A percentile compares a stretch with the other conserved stretches of the same genome.
Evolutionary conservation across 2,329 filamentous ascomycete genomes (phyloP).

Genomic region (Xylariaceae sp.): DNA sequence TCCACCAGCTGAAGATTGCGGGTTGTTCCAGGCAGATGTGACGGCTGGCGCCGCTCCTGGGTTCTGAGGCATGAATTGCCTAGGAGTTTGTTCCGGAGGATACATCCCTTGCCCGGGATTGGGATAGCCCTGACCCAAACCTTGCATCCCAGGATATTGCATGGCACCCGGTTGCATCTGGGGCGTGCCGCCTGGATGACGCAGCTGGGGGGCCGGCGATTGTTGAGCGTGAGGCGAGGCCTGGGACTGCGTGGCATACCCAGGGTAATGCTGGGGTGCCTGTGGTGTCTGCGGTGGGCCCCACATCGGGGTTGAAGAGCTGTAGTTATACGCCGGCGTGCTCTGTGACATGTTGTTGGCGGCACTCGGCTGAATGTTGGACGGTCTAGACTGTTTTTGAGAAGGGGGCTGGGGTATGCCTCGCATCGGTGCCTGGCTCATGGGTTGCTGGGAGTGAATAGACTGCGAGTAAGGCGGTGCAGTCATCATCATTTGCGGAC

Average conservation of each 20-base stretch:
- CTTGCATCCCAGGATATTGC: conserved; percentile 66
- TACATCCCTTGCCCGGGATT: conserved; percentile 62
- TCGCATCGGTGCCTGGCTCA: conserved; percentile 73
- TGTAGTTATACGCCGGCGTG: conserved; percentile 64
- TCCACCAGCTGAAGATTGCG: conserved; percentile 63
- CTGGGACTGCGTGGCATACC: conserved; percentile 56
- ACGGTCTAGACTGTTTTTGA: conserved; percentile 69
- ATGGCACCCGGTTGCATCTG: conserved; percentile 60
- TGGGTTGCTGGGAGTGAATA: conserved; percentile 69
- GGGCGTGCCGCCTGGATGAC: conserved; percentile 55
- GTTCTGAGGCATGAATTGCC: conserved; percentile 70
- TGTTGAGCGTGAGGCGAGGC: conserved; percentile 54
- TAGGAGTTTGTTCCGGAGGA: conserved; percentile 63
- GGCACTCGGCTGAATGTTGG: conserved; percentile 59
- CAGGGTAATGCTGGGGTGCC: conserved; percentile 59
- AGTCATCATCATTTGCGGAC: conserved; percentile 68
- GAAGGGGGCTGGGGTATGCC: conserved; percentile 63
- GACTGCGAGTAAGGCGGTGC: conserved; percentile 70
- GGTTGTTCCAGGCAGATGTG: conserved; percentile 58
- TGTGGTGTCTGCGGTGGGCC: conserved; percentile 62
- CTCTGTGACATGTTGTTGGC: conserved; percentile 55
- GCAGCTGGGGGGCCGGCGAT: conserved; percentile 62
- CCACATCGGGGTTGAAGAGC: conserved; percentile 65
- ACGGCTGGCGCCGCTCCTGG: conserved; percentile 53
- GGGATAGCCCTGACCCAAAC: conserved; percentile 61